Evolutionary conservation across 768 basidiomycete genomes (phyloP).

Genomic region (Amanita pallidorosea): DNA sequence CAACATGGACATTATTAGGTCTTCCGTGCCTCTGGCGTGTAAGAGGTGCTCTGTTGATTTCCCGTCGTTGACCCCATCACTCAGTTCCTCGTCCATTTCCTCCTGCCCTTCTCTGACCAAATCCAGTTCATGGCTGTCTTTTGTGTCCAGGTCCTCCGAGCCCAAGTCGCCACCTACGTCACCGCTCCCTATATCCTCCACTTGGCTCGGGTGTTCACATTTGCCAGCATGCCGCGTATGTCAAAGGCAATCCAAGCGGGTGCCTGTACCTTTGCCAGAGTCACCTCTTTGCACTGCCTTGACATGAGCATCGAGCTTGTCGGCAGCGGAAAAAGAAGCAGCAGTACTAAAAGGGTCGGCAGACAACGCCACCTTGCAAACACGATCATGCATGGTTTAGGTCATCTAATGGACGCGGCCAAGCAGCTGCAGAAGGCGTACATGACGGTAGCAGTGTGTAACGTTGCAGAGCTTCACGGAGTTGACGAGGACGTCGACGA

Average conservation of each 20-base stretch:
- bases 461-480: slow-evolving; percentile 20
- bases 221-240: neutral
- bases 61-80: slow-evolving; percentile 13
- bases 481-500: slow-evolving; percentile 12
- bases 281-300: neutral
- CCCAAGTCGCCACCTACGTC: slow-evolving; percentile 13
- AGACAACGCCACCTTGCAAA: neutral
- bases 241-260: neutral
- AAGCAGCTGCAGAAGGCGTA: slow-evolving; percentile 49
- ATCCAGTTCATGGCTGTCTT: slow-evolving; percentile 7
- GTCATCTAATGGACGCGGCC: slow-evolving; percentile 30
- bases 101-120: slow-evolving; percentile 5
- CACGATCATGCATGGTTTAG: neutral
- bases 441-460: slow-evolving; percentile 40
- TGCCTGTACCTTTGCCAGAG: neutral
- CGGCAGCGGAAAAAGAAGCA: neutral
- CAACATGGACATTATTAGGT: neutral
- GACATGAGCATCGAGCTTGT: neutral
- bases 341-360: neutral
- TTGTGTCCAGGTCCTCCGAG: slow-evolving; percentile 7
- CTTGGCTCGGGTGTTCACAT: neutral
- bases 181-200: slow-evolving; percentile 8
- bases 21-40: slow-evolving; percentile 9
- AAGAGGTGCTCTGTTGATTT: slow-evolving; percentile 13
- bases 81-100: slow-evolving; percentile 7